A percentile compares a stretch with the other conserved stretches of the same genome.
Evolutionary conservation across 441 rosid genomes (phyloP).

Genomic region (Manihot esculenta): DNA sequence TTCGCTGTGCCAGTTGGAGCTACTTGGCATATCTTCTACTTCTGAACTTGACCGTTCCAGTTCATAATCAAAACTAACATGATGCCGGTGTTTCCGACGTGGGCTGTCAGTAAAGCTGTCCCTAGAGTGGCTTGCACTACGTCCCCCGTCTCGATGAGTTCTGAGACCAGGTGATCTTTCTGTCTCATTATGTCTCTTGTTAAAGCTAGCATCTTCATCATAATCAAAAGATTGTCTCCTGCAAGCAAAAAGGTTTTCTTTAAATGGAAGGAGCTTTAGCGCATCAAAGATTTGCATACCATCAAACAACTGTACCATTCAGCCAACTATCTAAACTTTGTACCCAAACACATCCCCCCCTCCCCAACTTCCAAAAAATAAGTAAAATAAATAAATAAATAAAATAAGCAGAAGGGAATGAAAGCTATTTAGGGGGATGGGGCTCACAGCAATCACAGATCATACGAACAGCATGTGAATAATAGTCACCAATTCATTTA

Average conservation of each 20-base stretch:
- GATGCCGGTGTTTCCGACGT: constrained; percentile 14
- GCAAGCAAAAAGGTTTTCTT: constrained; percentile 12
- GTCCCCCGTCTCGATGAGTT: constrained; percentile 22
- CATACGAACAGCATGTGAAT: too few species aligned
- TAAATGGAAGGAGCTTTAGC: not conserved
- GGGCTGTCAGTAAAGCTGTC: constrained; percentile 31
- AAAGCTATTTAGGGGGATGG: not conserved
- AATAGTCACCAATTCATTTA: not conserved
- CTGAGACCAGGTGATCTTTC: constrained; percentile 23
- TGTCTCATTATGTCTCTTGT: constrained; percentile 22
- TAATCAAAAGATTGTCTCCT: constrained; percentile 28
- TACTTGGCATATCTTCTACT: constrained; percentile 39
- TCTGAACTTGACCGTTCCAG: constrained; percentile 40
- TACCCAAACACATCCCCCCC: too few species aligned
- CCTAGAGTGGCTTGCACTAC: constrained; percentile 25
- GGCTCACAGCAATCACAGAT: not conserved
- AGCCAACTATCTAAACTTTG: not conserved
- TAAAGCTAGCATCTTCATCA: not conserved
- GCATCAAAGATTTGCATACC: not conserved
- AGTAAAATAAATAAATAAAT: too few species aligned
- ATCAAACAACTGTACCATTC: not conserved
- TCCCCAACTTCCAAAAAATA: too few species aligned
- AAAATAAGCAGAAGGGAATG: not conserved
- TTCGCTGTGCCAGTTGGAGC: constrained; percentile 27
- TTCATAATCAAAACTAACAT: constrained; percentile 18